Conservation (phyloP, 2,329 filamentous ascomycete species). For the Podosphaera fusca region DNA sequence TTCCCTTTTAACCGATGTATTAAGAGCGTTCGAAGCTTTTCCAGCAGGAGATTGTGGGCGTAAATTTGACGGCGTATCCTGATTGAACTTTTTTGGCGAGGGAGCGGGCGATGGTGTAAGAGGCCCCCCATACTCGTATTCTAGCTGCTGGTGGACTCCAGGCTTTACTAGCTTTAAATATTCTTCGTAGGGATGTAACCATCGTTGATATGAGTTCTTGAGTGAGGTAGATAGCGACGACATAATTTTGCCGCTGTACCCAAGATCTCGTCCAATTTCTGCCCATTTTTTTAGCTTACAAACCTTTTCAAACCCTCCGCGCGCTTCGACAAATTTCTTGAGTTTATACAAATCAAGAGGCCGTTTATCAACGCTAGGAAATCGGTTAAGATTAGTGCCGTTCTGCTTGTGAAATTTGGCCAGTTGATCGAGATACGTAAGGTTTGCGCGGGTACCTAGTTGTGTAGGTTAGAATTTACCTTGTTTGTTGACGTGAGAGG, state of each 20-base stretch:
- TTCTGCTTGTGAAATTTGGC: slow-evolving; percentile 94
- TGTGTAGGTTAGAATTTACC: background rate
- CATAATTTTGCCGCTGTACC: slow-evolving; percentile 99
- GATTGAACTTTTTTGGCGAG: slow-evolving; percentile 44
- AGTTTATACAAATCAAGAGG: slow-evolving; percentile 86
- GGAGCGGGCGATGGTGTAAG: slow-evolving; percentile 57
- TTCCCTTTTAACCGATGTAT: slow-evolving; percentile 26
- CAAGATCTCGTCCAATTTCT: slow-evolving; percentile 85
- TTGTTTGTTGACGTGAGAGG: slow-evolving; percentile 2
- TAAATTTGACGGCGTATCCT: slow-evolving; percentile 33
- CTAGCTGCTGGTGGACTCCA: slow-evolving; percentile 85
- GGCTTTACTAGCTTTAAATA: slow-evolving; percentile 80
- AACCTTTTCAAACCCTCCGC: slow-evolving; percentile 86
- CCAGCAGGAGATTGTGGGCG: slow-evolving; percentile 45
- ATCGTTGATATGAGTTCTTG: slow-evolving; percentile 94
- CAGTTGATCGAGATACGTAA: slow-evolving; percentile 87
- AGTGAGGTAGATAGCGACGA: slow-evolving; percentile 91
- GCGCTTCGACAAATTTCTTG: slow-evolving; percentile 87
- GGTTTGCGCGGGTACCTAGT: slow-evolving; percentile 73
- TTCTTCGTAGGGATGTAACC: slow-evolving; percentile 91
- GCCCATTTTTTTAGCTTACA: slow-evolving; percentile 99
- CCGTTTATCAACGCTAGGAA: slow-evolving; percentile 93
- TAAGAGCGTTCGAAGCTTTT: slow-evolving; percentile 30
- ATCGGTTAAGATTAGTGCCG: slow-evolving; percentile 76
- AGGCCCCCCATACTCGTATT: slow-evolving; percentile 79